Base-by-base conservation (phyloP, 768 basidiomycete genomes). In the Boletus bicolor region DNA sequence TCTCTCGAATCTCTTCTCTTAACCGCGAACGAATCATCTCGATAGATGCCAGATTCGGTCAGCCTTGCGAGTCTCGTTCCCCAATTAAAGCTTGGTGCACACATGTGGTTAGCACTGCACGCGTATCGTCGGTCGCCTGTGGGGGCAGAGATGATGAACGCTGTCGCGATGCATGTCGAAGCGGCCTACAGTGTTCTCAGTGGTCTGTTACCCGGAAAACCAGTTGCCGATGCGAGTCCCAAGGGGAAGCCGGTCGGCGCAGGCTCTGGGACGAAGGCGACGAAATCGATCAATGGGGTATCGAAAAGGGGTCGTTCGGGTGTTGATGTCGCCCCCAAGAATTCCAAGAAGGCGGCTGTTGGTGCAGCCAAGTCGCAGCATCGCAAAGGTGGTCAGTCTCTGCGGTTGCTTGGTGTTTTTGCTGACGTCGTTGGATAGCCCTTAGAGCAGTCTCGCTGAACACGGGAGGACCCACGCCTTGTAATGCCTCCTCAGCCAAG, bases 31-130 rank as follows among this genome's bases (percentile, higher is more conserved):
- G 24, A 28, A 35, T 43, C 12, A 10, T 28, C 24, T n/a, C 46
- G 19, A 30, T 53, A 77, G 78, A 59, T 62, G 12, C 37, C 57
- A 7, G 72, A 66, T 4, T 51, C 62, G 3, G 77, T 78, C 53
- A 43, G 41, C 2, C 65, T 78, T 2, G 56, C 56, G 0, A 54
- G 48, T 4, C 71, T 73, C 51, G 54, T 69, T 52, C 64, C 62
- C 7, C 83, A 88, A 63, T 83, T 86, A 61, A 77, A 73, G 30
- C 77, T 82, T 1, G 70, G 77, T 1, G 74, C 79, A 0, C 82
- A 88, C 62, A 75, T 94, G 26, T 89, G 86, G 84, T 72, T 83
- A 44, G 83, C 86, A 0, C 72, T 94, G 19, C 85, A 89, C 63
- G 79, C 82, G 0, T 90, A 93, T 69, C 80, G 82, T 14, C 75